Evolutionary conservation across 495 filamentous ascomycete genomes (phyloP).

Genomic region (Xylaria castorea): DNA sequence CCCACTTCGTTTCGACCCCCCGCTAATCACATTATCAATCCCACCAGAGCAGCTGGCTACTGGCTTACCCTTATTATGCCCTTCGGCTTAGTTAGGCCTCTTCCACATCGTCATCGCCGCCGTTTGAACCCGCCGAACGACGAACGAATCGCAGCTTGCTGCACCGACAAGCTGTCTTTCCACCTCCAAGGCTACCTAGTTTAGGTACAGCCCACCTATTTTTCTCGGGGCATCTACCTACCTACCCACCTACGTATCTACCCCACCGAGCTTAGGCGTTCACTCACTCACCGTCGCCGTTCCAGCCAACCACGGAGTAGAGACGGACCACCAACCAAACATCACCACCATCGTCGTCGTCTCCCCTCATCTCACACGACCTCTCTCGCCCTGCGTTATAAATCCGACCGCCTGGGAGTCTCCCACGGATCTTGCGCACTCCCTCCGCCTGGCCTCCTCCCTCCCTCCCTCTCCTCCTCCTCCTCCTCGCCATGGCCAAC

Average conservation of each 20-base stretch:
- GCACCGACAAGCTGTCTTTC: background rate
- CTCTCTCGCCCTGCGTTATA: constrained; percentile 9
- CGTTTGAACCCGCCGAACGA: constrained; percentile 11
- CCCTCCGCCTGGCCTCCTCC: constrained; percentile 32
- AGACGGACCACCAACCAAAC: constrained; percentile 24
- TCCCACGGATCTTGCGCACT: constrained; percentile 32
- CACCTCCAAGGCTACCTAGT: too few relatives aligned
- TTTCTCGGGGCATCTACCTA: background rate
- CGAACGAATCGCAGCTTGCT: constrained; percentile 17
- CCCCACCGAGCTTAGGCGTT: constrained; percentile 3
- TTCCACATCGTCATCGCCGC: constrained; percentile 20
- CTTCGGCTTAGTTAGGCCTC: too few relatives aligned
- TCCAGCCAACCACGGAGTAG: constrained; percentile 24
- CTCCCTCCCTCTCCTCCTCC: constrained; percentile 28
- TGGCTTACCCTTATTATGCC: too few relatives aligned
- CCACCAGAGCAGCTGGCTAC: too few relatives aligned
- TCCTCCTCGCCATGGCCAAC: constrained; percentile 73
- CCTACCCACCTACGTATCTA: background rate
- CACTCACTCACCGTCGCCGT: constrained; percentile 1
- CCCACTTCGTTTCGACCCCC: too few relatives aligned
- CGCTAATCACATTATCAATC: too few relatives aligned
- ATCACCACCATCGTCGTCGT: constrained; percentile 31
- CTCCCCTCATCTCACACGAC: constrained; percentile 25
- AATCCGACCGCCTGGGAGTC: constrained; percentile 28
- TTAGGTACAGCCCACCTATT: too few relatives aligned